Evolutionary conservation across 306 rosid genomes (phyloP), one percentile per base, ranked within the genome.

Genomic region (Lathyrus tuberosus): DNA sequence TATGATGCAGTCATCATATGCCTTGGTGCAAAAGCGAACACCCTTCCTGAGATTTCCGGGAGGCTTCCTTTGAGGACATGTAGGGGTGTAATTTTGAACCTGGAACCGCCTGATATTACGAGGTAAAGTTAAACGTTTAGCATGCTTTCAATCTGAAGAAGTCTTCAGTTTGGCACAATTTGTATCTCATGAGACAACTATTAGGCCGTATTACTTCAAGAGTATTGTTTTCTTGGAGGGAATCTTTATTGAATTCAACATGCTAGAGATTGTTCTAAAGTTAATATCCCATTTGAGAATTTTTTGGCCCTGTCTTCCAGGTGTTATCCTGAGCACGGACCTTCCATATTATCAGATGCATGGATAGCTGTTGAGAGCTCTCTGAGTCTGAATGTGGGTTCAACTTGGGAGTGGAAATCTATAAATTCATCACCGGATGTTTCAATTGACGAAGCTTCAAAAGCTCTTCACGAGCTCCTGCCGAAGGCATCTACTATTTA

Each of bases 331-430:
- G 86, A 80, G 58, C 62, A 30, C 10, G 89, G 92, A 10, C 92
- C 97, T 4, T 90, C 95, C 1, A 87, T 94, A 81, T 60, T 90
- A 69, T 94, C 97, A 72, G 96, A 85, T 75, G 92, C 97, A 30
- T 94, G 97, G 98, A 82, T 93, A 31, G 81, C 98, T 5, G 80
- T 90, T 63, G 90, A 87, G 70, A 85, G 94, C 5, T 83, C 88
- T 48, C 86, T 80, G 0, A 81, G 81, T 74, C 61, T 90, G 75
- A 69, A 78, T 26, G 71, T 93, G 76, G 97, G 98, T 20, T 88
- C 98, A 7, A 90, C 97, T 14, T 94, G 96, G 98, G 95, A 94
- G 52, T 94, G 98, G 98, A 85, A 79, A 76, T 90, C 97, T 16
- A 67, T 57, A 68, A 88, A 88, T 67, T 85, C 97, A 11, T 85